Evolutionary conservation across 345 rosid species (phyloP), one percentile per base, ranked within the genome.

Genomic region (Lenwebbia sp.): DNA sequence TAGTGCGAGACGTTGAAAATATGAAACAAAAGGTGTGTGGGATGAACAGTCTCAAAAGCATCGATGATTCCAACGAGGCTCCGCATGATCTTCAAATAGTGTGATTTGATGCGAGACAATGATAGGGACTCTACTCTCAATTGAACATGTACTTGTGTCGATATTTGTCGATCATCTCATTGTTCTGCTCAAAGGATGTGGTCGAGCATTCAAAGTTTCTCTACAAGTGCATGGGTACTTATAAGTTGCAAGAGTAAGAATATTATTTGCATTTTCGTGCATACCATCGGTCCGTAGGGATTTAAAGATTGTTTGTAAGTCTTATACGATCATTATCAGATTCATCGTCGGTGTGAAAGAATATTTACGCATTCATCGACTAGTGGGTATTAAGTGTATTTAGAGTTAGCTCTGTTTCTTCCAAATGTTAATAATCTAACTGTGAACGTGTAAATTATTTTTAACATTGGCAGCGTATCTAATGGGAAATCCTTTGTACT

Each of bases 61-160:
- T 65, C 44, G 44, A 8, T 1, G 44, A 4, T 40, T 65, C 23
- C 78, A 33, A 65, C 10, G 19, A 33, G 78, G 13, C 78, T 65
- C 78, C 78, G 78, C 78, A 65, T 65, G 78, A 65, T 33, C 78
- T 65, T 44, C 17, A 33, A 65, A 65, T 19, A 65, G 78, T 65
- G 44, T 65, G 44, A 65, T 21, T 33, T 65, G 78, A 65, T 33
- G 78, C 25, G 23, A 7, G 76, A 33, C 25, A 17, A 17, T 22
- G 44, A 30, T 8, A 17, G 44, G 76, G 44, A 33, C 23, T 17
- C 76, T 17, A 17, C 7, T 33, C 11, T n/a, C 40, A 4, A 21
- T 30, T 62, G 75, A 15, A 62, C 9, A 30, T n/a, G 19, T 30
- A 14, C 75, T 62, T 7, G 19, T 13, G 74, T 60, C 37, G 4